A percentile compares a stretch with the other conserved stretches of the same genome.
Evolutionary conservation across 2,329 filamentous ascomycete genomes (phyloP).

Genomic region (Plenodomus lindquistii): DNA sequence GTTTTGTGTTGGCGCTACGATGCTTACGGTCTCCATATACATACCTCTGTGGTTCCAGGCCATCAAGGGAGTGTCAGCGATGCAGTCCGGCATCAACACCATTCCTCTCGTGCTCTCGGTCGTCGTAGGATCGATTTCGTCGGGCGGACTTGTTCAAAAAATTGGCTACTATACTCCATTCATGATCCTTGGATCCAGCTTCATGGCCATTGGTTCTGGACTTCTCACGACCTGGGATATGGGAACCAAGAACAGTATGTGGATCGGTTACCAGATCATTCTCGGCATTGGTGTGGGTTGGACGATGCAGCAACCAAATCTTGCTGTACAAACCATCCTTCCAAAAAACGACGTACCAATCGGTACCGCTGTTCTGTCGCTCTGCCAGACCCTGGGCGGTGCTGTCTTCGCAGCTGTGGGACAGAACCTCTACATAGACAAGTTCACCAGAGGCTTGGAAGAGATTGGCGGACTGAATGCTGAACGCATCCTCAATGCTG

Average conservation of each 20-base stretch:
- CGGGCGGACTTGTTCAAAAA: conserved; percentile 44
- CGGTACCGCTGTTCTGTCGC: conserved; percentile 51
- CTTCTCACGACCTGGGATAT: conserved; percentile 48
- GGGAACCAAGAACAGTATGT: conserved; percentile 33
- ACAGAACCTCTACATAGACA: conserved; percentile 52
- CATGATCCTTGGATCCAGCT: conserved; percentile 46
- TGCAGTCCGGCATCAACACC: conserved; percentile 51
- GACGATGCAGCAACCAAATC: conserved; percentile 51
- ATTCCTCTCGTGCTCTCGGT: conserved; percentile 51
- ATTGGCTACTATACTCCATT: conserved; percentile 55
- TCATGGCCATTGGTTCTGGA: conserved; percentile 51
- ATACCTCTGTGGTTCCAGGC: conserved; percentile 53
- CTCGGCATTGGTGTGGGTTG: conserved; percentile 47
- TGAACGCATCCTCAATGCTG: conserved; percentile 45
- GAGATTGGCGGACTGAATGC: conserved; percentile 45
- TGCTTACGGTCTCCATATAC: conserved; percentile 47
- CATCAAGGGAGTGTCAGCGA: conserved; percentile 49
- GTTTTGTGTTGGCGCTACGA: conserved; percentile 46
- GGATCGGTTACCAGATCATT: conserved; percentile 38
- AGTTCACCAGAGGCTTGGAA: conserved; percentile 44
- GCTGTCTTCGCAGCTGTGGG: conserved; percentile 52
- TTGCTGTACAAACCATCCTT: conserved; percentile 50
- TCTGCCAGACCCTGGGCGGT: conserved; percentile 51
- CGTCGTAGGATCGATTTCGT: conserved; percentile 47
- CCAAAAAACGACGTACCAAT: conserved; percentile 47